phyloP scores from a whole-genome alignment of 495 filamentous ascomycete species.

The Pyrenopolyporus hunteri region DNA sequence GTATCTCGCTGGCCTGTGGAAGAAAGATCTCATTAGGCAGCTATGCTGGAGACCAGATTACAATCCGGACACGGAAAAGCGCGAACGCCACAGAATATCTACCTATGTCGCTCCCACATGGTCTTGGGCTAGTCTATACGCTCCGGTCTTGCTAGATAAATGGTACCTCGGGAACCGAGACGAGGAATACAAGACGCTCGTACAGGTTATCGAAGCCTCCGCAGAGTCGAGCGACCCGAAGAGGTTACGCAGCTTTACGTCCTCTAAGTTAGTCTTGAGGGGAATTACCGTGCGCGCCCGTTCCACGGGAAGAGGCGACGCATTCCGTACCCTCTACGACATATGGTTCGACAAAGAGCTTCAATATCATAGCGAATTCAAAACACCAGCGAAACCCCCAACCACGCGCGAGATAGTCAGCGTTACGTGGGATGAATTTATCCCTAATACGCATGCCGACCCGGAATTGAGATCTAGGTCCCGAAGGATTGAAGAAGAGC shows the following conservation, averaged over 20 bases:
- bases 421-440: neutral
- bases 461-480: too few relatives aligned
- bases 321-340: neutral
- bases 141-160: neutral
- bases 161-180: too few relatives aligned
- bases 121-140: constrained; percentile 12
- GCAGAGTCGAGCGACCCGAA: neutral
- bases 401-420: too few relatives aligned
- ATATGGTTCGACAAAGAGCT: neutral
- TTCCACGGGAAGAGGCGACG: neutral
- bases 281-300: neutral
- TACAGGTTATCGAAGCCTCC: neutral
- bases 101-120: constrained; percentile 2
- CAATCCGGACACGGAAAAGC: too few relatives aligned
- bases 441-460: neutral
- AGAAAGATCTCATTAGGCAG: neutral
- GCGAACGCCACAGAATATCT: neutral
- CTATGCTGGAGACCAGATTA: neutral
- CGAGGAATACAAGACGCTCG: neutral
- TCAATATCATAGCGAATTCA: neutral
- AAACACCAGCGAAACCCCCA: too few relatives aligned
- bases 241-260: neutral
- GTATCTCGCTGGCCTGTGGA: constrained; percentile 13
- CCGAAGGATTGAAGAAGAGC: neutral
- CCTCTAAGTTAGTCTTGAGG: neutral